Conservation (phyloP, 2,329 filamentous ascomycete species). For the Bipolaris victoriae region DNA sequence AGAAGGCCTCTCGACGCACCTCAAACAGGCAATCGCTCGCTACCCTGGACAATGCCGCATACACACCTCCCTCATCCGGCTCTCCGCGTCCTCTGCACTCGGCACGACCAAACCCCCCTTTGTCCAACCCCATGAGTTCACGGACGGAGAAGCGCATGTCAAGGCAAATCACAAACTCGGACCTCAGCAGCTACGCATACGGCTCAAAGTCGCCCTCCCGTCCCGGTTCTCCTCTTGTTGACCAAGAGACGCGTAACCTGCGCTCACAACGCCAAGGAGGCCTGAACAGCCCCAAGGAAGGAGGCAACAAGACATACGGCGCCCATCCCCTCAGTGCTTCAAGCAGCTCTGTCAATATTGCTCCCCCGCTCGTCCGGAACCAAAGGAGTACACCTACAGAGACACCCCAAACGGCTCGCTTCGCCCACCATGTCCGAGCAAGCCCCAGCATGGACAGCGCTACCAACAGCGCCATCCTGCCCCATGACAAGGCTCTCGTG, state of each 20-base stretch:
- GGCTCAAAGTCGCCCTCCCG: conserved; percentile 66
- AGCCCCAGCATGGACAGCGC: conserved; percentile 86
- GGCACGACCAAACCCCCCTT: conserved; percentile 53
- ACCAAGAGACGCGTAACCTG: conserved; percentile 59
- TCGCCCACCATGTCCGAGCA: conserved; percentile 74
- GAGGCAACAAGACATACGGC: conserved; percentile 61
- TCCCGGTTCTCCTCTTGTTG: conserved; percentile 73
- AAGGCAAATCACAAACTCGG: conserved; percentile 52
- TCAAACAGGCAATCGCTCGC: conserved; percentile 84
- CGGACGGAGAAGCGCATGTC: conserved; percentile 57
- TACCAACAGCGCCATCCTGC: conserved; percentile 75
- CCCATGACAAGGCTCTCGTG: conserved; percentile 85
- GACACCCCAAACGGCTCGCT: conserved; percentile 65
- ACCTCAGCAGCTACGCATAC: conserved; percentile 52
- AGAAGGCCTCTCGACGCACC: conserved; percentile 67
- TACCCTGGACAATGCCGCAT: conserved; percentile 71
- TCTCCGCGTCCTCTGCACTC: conserved; percentile 69
- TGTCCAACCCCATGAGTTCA: conserved; percentile 37
- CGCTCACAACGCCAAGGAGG: conserved; percentile 66
- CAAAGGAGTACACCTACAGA: conserved; percentile 65
- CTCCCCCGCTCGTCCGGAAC: conserved; percentile 54
- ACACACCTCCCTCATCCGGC: conserved; percentile 67
- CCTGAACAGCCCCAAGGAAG: conserved; percentile 63
- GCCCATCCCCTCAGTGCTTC: conserved; percentile 60
- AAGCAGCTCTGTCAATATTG: conserved; percentile 54